Conservation (phyloP, 768 basidiomycete species). For the Pisolithus orientalis region DNA sequence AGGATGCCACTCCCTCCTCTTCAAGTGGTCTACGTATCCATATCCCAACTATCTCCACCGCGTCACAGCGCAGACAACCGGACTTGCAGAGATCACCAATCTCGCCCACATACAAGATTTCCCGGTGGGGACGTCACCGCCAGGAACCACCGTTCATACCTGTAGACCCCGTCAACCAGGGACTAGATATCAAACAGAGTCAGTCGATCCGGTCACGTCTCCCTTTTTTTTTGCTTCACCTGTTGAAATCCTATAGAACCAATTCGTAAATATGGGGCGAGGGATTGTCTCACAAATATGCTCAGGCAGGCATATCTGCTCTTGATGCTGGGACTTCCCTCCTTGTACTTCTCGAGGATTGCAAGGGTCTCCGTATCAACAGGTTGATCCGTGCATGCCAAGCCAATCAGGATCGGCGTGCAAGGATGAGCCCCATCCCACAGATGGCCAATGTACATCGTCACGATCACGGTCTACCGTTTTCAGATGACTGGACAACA, state of each 20-base stretch:
- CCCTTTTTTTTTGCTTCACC: slow-evolving; percentile 12
- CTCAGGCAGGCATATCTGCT: slow-evolving; percentile 39
- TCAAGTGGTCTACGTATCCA: slow-evolving; percentile 8
- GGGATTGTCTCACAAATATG: slow-evolving; percentile 27
- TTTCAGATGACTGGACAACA: slow-evolving; percentile 47
- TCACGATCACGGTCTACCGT: slow-evolving; percentile 29
- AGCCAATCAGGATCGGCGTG: slow-evolving; percentile 8
- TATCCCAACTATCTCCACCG: background rate
- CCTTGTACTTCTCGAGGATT: slow-evolving; percentile 75
- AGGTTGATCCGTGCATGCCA: slow-evolving; percentile 38
- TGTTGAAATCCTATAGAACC: slow-evolving; percentile 3
- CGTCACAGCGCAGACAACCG: slow-evolving; percentile 7
- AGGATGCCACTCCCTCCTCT: slow-evolving; percentile 1
- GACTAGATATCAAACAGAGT: slow-evolving; percentile 13
- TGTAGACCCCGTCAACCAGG: slow-evolving; percentile 44
- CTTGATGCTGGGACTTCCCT: slow-evolving; percentile 61
- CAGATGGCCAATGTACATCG: slow-evolving; percentile 18
- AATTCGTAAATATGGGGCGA: slow-evolving; percentile 11
- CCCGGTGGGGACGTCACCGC: slow-evolving; percentile 48
- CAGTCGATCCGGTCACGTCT: slow-evolving; percentile 12
- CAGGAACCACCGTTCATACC: slow-evolving; percentile 55
- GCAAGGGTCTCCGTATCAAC: slow-evolving; percentile 64
- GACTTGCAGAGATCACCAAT: slow-evolving; percentile 33
- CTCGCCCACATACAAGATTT: slow-evolving; percentile 57
- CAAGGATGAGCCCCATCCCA: slow-evolving; percentile 22